phyloP scores from a whole-genome alignment of 2,329 filamentous ascomycete genomes.

The Herpotrichia juniperi region DNA sequence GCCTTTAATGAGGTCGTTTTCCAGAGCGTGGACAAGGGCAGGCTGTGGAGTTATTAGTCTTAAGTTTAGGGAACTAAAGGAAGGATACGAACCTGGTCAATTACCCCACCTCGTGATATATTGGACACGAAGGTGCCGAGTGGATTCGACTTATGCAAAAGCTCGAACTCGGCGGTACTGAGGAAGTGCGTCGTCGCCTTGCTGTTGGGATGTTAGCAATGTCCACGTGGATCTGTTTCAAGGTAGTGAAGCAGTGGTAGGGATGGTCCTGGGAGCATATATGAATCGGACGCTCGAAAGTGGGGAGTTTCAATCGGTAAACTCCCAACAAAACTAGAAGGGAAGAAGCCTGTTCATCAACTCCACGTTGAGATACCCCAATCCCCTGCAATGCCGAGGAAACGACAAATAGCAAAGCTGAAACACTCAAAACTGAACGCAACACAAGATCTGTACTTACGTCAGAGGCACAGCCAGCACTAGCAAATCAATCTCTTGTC shows the following conservation, averaged over 20 bases:
- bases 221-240: slow-evolving; percentile 3
- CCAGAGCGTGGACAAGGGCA: slow-evolving; percentile 67
- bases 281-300: not conserved
- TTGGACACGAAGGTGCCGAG: slow-evolving; percentile 69
- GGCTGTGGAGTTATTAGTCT: no score
- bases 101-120: slow-evolving; percentile 69
- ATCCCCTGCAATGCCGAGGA: not conserved
- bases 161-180: slow-evolving; percentile 59
- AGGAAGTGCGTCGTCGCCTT: slow-evolving; percentile 60
- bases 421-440: slow-evolving; percentile 2
- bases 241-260: not conserved
- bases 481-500: slow-evolving; percentile 62
- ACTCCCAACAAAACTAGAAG: not conserved
- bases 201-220: slow-evolving; percentile 24
- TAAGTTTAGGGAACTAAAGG: no score
- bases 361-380: not conserved
- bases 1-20: slow-evolving; percentile 62
- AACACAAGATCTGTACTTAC: no score
- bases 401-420: not conserved
- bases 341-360: not conserved
- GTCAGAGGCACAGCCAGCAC: slow-evolving; percentile 65
- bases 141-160: slow-evolving; percentile 55
- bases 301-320: not conserved
- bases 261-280: not conserved
- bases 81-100: no score